Evolutionary conservation across 306 rosid genomes (phyloP).

Genomic region (Begonia masoniana): DNA sequence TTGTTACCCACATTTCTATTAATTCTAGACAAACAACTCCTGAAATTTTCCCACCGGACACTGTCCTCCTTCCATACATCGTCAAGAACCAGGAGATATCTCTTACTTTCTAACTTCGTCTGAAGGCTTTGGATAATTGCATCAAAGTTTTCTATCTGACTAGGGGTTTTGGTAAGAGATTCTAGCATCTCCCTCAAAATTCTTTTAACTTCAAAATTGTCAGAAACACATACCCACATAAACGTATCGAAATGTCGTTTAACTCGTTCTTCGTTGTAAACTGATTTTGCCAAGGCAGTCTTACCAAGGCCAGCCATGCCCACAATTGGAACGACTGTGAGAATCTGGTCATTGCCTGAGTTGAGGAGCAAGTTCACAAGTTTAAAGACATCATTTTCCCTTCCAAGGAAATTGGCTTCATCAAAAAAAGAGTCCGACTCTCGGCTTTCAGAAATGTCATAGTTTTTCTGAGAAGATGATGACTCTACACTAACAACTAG

Average conservation of each 20-base stretch:
- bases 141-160: background rate
- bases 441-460: background rate
- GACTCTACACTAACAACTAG: conserved; percentile 6
- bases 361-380: background rate
- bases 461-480: background rate
- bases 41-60: conserved; percentile 1
- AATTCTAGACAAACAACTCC: conserved; percentile 1
- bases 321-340: conserved; percentile 10
- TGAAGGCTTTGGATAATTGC: conserved; percentile 3
- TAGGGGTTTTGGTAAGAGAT: background rate
- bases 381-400: background rate
- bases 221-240: conserved; percentile 17
- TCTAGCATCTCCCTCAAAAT: conserved; percentile 8
- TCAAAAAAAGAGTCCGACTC: conserved; percentile 1
- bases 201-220: conserved; percentile 2
- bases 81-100: conserved; percentile 13
- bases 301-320: conserved; percentile 17
- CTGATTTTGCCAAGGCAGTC: conserved; percentile 7
- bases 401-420: conserved; percentile 2
- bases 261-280: conserved; percentile 5
- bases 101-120: conserved; percentile 2
- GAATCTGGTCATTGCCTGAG: background rate
- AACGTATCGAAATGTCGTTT: background rate
- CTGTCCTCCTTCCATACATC: conserved; percentile 17
- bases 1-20: background rate